Percentiles rank a stretch among this genome's conserved stretches.
Conservation (phyloP, 1,284 basidiomycete species). For the Irpex sp. region DNA sequence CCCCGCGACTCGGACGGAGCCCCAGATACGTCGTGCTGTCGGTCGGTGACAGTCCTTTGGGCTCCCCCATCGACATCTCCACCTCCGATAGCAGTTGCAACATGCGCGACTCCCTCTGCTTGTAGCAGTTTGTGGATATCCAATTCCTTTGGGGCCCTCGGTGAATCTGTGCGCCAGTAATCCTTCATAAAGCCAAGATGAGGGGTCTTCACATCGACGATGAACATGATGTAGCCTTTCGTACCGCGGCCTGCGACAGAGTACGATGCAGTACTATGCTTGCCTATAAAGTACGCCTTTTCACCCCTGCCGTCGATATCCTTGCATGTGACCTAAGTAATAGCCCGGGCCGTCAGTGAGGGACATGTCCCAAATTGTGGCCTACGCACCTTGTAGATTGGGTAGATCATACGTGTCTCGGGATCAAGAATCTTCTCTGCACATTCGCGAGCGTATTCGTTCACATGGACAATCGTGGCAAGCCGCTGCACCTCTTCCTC, state of each 20-base stretch:
- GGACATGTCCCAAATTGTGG: not conserved
- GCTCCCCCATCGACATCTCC: slow-evolving; percentile 1
- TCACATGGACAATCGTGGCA: not conserved
- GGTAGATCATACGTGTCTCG: not conserved
- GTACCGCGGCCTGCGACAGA: not conserved
- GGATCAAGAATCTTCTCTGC: not conserved
- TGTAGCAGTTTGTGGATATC: not conserved
- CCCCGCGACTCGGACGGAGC: not conserved
- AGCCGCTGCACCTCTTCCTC: not conserved
- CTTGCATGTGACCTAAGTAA: not conserved
- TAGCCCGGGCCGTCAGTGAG: not conserved
- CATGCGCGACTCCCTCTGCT: not conserved
- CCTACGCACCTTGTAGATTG: not conserved
- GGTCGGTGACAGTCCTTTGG: not conserved
- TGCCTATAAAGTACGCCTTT: not conserved
- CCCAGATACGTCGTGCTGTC: not conserved
- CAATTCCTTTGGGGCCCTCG: not conserved
- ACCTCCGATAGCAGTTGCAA: slow-evolving; percentile 2
- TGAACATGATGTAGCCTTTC: not conserved
- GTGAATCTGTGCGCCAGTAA: not conserved
- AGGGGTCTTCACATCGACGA: not conserved
- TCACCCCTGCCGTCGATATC: not conserved
- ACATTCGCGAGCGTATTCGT: not conserved
- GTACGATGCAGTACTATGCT: not conserved
- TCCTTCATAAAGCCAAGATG: not conserved